Evolutionary conservation across 176 grass and related monocot species (phyloP).

Genomic region (Bromus sterilis): DNA sequence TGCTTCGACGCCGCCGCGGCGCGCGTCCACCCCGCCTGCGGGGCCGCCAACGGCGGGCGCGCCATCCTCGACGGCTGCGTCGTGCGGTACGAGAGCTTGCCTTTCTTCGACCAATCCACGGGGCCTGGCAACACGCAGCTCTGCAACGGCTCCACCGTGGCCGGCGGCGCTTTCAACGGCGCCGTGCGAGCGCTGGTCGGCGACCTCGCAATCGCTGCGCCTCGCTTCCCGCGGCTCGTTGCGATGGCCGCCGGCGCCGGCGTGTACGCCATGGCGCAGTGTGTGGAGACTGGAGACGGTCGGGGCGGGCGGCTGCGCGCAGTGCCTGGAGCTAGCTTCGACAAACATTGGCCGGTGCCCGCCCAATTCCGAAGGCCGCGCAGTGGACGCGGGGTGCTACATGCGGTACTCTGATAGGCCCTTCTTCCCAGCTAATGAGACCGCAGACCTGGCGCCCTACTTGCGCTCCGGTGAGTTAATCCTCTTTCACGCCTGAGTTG

Average conservation of each 20-base stretch:
- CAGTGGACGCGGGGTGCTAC: conserved; percentile 36
- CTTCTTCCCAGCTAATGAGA: conserved; percentile 60
- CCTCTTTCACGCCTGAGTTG: neutral
- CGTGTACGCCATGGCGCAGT: neutral
- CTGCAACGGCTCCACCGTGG: conserved; percentile 27
- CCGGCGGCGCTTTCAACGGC: neutral
- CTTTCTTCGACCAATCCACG: conserved; percentile 57
- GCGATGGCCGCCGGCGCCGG: conserved; percentile 31
- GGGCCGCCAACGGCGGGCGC: conserved; percentile 39
- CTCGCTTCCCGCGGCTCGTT: conserved; percentile 8
- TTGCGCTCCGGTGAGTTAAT: conserved; percentile 44
- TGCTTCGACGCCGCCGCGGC: conserved; percentile 41
- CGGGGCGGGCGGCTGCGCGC: neutral
- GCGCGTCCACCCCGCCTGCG: conserved; percentile 27
- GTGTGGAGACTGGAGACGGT: neutral
- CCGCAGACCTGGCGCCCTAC: conserved; percentile 36
- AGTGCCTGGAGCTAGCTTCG: neutral
- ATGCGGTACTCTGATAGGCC: conserved; percentile 60
- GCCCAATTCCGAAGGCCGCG: neutral
- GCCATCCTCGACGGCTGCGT: conserved; percentile 65
- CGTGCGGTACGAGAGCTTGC: conserved; percentile 48
- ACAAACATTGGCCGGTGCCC: neutral
- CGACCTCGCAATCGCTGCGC: conserved; percentile 34
- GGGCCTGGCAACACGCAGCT: conserved; percentile 27
- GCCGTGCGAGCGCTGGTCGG: conserved; percentile 24